These are phyloP conservation scores for Atkinsonella texensis DNA, from an alignment of 2,329 filamentous ascomycete genomes.

Conservation along the genomic window DNA sequence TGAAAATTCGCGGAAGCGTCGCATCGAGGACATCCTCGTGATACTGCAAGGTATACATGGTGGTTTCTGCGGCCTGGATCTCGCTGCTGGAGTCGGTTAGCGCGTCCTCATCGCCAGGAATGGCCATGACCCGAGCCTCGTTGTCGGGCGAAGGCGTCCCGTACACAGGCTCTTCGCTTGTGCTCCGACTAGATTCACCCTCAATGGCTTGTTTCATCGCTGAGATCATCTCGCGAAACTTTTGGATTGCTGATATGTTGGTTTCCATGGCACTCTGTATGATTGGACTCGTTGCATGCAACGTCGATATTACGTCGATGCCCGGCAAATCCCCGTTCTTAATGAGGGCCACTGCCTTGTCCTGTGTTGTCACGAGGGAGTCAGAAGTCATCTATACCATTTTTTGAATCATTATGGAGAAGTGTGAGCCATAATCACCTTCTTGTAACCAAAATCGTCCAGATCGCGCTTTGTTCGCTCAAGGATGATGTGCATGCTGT, in stretches of 20 bases:
- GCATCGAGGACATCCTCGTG: conserved; percentile 3
- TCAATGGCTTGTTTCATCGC: background rate
- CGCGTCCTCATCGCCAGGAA: background rate
- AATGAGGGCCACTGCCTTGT: background rate
- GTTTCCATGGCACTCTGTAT: background rate
- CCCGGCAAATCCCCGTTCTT: background rate
- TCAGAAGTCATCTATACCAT: background rate
- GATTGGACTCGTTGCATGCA: background rate
- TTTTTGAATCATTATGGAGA: background rate
- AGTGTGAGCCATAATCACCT: background rate
- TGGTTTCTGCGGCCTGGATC: too few relatives aligned
- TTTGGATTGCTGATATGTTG: background rate
- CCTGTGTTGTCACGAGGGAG: background rate
- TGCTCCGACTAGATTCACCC: background rate
- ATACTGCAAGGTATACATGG: conserved; percentile 1
- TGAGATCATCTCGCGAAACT: background rate
- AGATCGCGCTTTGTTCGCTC: background rate
- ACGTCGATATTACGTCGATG: background rate
- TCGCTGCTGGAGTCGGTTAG: background rate
- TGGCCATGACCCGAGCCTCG: background rate
- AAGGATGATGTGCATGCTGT: background rate
- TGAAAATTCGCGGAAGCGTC: conserved; percentile 1
- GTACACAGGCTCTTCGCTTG: background rate
- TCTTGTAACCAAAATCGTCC: background rate
- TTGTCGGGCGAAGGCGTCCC: background rate